Conservation (phyloP, 257 asterid genomes). For the Ophiorrhiza pumila region DNA sequence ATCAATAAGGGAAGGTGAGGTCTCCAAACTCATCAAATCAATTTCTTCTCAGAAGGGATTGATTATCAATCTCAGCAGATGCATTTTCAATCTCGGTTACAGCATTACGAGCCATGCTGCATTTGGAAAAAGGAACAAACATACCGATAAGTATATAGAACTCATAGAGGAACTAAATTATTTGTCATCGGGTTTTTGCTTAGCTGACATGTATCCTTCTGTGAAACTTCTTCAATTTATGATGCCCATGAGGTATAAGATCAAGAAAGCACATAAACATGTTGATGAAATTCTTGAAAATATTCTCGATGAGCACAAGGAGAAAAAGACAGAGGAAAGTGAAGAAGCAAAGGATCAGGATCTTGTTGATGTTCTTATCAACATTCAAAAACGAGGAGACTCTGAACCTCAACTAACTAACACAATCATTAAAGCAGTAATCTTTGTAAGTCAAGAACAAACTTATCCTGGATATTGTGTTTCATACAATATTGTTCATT, state of each 20-base stretch:
- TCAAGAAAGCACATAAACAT: neutral
- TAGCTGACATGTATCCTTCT: slow-evolving; percentile 4
- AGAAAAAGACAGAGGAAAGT: neutral
- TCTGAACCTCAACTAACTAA: neutral
- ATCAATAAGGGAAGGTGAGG: slow-evolving; percentile 6
- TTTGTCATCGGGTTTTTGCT: neutral
- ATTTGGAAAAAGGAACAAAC: neutral
- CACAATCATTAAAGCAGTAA: neutral
- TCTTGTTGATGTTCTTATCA: neutral
- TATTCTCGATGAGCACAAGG: neutral
- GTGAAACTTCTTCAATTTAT: neutral
- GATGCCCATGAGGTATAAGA: neutral
- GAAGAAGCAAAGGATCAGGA: neutral
- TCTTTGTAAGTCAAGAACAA: neutral
- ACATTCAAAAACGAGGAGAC: neutral
- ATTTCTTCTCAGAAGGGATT: neutral
- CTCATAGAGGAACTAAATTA: neutral
- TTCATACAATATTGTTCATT: no score
- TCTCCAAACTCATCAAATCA: neutral
- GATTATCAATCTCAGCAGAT: neutral
- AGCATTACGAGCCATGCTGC: neutral
- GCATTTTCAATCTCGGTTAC: neutral
- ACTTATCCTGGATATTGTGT: no score
- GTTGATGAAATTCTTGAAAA: neutral
- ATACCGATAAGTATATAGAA: neutral